Evolutionary conservation across 257 asterid species (phyloP), one percentile per base, ranked within the genome.

Genomic region (Nicotiana knightiana): DNA sequence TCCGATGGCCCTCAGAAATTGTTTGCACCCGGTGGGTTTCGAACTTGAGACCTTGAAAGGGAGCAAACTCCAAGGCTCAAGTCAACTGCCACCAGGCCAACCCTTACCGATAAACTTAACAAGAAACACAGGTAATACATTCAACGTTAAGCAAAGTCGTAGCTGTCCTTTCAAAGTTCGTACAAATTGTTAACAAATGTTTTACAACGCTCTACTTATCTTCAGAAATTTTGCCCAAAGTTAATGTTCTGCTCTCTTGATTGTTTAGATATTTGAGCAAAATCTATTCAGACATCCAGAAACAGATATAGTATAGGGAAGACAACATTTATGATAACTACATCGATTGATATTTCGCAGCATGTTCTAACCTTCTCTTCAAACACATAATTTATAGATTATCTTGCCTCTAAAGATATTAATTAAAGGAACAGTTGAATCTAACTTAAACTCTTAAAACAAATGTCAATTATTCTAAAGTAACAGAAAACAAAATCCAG

Each of bases 381-480:
- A 67, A 82, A 80, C 88, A 30, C 87, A 76, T 21, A 39, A 43
- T 77, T 68, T 68, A 85, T 86, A 85, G 90, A 85, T 78, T 79
- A 58, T 75, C 82, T 65, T 82, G 81, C 76, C 37, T 64, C 85
- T 81, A 84, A 63, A 51, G 24, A 21, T 26, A 35, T 46, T 18
- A 35, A 73, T 73, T 3, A 18, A 57, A 65, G 54, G 28, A 61
- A 70, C 73, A 77, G 37, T 54, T 61, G 75, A 67, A 68, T 53
- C 86, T 67, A 83, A 70, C 81, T 58, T 76, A 77, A 77, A 21
- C 81, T 73, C 66, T 81, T 58, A 65, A 84, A 85, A 61, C 83
- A 16, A 85, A 81, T 53, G 17, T 39, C 48, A 79, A 37, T 48
- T 79, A 77, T 54, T 73, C 63, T 46, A 58, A 82, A 65, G 67